Evolutionary conservation across 2,329 filamentous ascomycete genomes (phyloP).

Genomic region (Taxawa tesnikishii): DNA sequence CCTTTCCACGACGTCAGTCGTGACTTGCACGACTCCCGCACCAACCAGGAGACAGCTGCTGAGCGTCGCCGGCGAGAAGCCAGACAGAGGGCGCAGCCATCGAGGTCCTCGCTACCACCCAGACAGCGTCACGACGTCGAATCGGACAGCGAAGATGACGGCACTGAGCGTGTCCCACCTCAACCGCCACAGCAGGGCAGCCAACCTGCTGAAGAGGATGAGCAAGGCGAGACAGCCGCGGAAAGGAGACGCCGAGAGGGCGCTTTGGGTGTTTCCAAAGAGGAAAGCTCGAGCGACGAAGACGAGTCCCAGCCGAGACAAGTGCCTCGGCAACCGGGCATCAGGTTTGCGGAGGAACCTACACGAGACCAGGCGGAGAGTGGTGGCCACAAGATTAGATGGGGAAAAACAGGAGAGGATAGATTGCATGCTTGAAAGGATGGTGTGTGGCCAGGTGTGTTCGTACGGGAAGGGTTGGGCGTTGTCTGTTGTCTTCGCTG

Average conservation of each 20-base stretch:
- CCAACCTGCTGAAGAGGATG: conserved; percentile 19
- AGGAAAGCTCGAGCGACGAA: conserved; percentile 42
- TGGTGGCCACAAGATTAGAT: not conserved
- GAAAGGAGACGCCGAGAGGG: conserved; percentile 63
- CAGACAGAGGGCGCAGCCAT: conserved; percentile 4
- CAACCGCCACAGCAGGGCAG: not conserved
- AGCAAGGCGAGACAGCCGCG: conserved; percentile 55
- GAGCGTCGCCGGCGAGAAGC: conserved; percentile 31
- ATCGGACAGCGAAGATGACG: conserved; percentile 24
- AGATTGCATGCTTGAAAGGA: too few relatives aligned
- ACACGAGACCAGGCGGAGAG: conserved; percentile 2
- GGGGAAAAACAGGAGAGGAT: conserved; percentile 4
- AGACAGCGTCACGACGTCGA: conserved; percentile 15
- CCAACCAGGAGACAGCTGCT: conserved; percentile 21
- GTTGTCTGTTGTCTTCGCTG: too few relatives aligned
- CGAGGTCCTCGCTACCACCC: not conserved
- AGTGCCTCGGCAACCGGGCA: conserved; percentile 24
- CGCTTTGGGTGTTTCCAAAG: conserved; percentile 49
- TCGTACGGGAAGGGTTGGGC: too few relatives aligned
- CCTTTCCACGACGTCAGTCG: conserved; percentile 33
- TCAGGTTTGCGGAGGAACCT: conserved; percentile 9
- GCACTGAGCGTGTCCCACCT: conserved; percentile 24
- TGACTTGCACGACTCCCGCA: conserved; percentile 10
- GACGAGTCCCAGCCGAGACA: conserved; percentile 32
- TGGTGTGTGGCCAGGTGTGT: too few relatives aligned